Conservation (phyloP, 306 rosid species). For the Ammopiptanthus mongolicus region DNA sequence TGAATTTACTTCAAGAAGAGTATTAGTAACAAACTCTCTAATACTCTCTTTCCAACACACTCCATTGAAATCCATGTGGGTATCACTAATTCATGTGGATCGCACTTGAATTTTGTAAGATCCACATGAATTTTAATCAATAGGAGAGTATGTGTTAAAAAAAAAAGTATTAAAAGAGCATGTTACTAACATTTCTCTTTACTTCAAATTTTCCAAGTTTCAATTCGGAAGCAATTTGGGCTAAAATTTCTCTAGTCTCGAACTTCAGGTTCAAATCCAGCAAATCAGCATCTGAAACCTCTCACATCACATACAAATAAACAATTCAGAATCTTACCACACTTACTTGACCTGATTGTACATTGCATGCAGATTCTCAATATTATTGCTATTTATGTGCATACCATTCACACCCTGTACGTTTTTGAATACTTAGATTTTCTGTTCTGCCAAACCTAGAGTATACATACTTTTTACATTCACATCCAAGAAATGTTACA, state of each 20-base stretch:
- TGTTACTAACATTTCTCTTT: too few species aligned
- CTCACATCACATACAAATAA: neutral
- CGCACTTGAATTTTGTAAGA: too few species aligned
- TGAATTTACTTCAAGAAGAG: too few species aligned
- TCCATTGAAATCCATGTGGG: too few species aligned
- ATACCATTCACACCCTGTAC: neutral
- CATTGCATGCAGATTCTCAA: neutral
- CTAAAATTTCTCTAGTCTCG: neutral
- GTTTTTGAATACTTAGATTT: neutral
- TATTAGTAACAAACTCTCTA: too few species aligned
- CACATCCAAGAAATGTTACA: neutral
- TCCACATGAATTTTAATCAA: too few species aligned
- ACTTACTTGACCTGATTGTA: neutral
- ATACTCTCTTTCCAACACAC: too few species aligned
- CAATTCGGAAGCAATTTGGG: neutral
- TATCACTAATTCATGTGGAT: too few species aligned
- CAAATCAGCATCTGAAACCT: neutral
- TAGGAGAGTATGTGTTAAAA: too few species aligned
- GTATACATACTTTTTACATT: constrained; percentile 6
- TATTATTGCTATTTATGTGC: constrained; percentile 23
- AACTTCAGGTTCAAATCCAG: neutral
- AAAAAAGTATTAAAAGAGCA: too few species aligned
- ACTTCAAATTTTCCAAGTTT: neutral
- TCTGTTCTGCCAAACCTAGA: constrained; percentile 7
- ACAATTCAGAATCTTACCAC: neutral